Conservation (phyloP, 2,329 filamentous ascomycete genomes). For the Colletotrichum salicis region DNA sequence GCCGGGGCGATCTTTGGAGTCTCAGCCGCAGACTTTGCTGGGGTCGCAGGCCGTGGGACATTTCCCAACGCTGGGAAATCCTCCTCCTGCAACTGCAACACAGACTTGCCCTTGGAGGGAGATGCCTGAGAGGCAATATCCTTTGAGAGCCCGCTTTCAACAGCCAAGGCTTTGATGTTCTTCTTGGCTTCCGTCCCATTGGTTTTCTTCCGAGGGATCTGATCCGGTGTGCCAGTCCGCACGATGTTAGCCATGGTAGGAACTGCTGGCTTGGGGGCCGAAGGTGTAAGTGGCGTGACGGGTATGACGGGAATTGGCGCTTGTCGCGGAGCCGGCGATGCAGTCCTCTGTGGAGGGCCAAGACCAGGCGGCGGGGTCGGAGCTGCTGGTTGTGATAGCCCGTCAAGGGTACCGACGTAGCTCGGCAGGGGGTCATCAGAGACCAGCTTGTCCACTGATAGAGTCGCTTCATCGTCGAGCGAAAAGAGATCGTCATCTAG, state of each 20-base stretch:
- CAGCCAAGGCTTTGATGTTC: conserved; percentile 56
- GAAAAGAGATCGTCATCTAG: conserved; percentile 72
- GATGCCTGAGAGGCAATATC: conserved; percentile 55
- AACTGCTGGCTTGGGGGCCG: conserved; percentile 36
- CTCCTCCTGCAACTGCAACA: conserved; percentile 68
- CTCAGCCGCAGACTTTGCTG: conserved; percentile 48
- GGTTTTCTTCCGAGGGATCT: conserved; percentile 44
- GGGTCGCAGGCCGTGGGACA: conserved; percentile 44
- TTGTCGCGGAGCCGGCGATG: conserved; percentile 43
- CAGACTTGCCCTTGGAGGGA: conserved; percentile 31
- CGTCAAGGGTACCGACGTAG: conserved; percentile 1
- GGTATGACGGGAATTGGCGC: conserved; percentile 34
- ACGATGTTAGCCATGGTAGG: conserved; percentile 40
- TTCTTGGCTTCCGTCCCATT: conserved; percentile 51
- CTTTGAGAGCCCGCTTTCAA: conserved; percentile 58
- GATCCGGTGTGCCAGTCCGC: conserved; percentile 44
- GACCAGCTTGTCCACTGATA: conserved; percentile 76
- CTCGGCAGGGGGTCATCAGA: conserved; percentile 61
- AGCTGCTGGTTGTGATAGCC: conserved; percentile 1
- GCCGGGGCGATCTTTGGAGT: conserved; percentile 48
- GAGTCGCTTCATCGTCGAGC: conserved; percentile 66
- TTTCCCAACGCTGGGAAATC: conserved; percentile 71
- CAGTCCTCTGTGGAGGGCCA: conserved; percentile 50
- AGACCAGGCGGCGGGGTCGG: conserved; percentile 55
- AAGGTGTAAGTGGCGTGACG: conserved; percentile 20